Conservation (phyloP, 306 rosid genomes). For the Canavalia gladiata region DNA sequence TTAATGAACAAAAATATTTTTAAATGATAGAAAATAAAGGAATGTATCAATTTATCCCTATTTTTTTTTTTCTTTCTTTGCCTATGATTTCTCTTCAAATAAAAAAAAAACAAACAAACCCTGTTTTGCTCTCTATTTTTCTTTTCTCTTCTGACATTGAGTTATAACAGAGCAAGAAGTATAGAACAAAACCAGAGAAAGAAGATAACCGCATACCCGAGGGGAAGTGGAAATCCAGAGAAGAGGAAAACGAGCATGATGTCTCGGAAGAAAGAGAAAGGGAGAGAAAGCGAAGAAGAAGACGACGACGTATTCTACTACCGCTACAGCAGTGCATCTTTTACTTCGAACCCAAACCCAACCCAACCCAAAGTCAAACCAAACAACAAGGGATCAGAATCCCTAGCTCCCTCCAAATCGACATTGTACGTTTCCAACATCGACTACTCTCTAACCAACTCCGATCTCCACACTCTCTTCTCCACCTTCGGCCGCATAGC, state of each 20-base stretch:
- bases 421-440: slow-evolving; percentile 84
- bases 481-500: slow-evolving; percentile 85
- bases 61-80: too few species aligned
- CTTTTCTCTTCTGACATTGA: too few species aligned
- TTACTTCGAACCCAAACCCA: slow-evolving; percentile 20
- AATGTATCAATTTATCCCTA: too few species aligned
- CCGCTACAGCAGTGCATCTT: slow-evolving; percentile 60
- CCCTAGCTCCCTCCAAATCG: slow-evolving; percentile 86
- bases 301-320: slow-evolving; percentile 84
- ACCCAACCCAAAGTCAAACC: neutral
- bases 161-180: too few species aligned
- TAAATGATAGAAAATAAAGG: too few species aligned
- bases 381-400: neutral
- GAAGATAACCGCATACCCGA: too few species aligned
- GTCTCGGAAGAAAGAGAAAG: neutral
- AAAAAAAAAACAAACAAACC: too few species aligned
- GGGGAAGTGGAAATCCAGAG: neutral
- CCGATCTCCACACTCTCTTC: slow-evolving; percentile 93
- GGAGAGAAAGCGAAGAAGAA: slow-evolving; percentile 52
- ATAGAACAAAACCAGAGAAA: too few species aligned
- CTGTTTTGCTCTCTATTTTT: too few species aligned
- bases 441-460: slow-evolving; percentile 86
- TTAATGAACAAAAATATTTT: too few species aligned
- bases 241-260: neutral
- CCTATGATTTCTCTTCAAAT: too few species aligned